Evolutionary conservation across 208 protist species (phyloP).

Genomic region (Histomonas meleagridis): DNA sequence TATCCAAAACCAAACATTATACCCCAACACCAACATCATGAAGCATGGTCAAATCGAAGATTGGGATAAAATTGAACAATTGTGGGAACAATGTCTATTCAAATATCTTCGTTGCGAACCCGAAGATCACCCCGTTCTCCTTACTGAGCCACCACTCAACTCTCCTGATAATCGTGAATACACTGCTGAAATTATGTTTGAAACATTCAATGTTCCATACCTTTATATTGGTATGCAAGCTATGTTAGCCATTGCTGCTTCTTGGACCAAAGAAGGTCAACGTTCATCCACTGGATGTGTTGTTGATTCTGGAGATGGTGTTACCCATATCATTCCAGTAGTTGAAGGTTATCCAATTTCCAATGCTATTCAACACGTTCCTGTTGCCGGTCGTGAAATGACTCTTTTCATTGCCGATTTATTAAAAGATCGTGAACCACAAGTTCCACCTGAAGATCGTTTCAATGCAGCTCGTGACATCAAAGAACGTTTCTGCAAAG

Average conservation of each 20-base stretch:
- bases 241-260: slow-evolving; percentile 75
- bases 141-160: slow-evolving; percentile 86
- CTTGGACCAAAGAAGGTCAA: slow-evolving; percentile 64
- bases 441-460: slow-evolving; percentile 69
- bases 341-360: slow-evolving; percentile 85
- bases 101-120: slow-evolving; percentile 87
- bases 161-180: slow-evolving; percentile 91
- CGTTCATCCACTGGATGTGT: slow-evolving; percentile 69
- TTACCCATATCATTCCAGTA: slow-evolving; percentile 52
- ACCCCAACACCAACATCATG: slow-evolving; percentile 67
- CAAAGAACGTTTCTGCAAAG: slow-evolving; percentile 72
- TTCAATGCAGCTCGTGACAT: slow-evolving; percentile 73
- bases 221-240: slow-evolving; percentile 85
- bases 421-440: slow-evolving; percentile 66
- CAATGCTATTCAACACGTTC: slow-evolving; percentile 78
- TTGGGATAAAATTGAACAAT: slow-evolving; percentile 90
- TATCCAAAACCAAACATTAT: slow-evolving; percentile 43
- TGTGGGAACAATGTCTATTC: slow-evolving; percentile 87
- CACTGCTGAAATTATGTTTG: slow-evolving; percentile 94
- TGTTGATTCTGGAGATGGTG: slow-evolving; percentile 87
- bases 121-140: slow-evolving; percentile 80
- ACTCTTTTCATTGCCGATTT: slow-evolving; percentile 66
- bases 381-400: slow-evolving; percentile 81
- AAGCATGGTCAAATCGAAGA: slow-evolving; percentile 75
- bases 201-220: slow-evolving; percentile 87